Conservation (phyloP, 2,329 filamentous ascomycete genomes). For the Paecilomyces niveus region DNA sequence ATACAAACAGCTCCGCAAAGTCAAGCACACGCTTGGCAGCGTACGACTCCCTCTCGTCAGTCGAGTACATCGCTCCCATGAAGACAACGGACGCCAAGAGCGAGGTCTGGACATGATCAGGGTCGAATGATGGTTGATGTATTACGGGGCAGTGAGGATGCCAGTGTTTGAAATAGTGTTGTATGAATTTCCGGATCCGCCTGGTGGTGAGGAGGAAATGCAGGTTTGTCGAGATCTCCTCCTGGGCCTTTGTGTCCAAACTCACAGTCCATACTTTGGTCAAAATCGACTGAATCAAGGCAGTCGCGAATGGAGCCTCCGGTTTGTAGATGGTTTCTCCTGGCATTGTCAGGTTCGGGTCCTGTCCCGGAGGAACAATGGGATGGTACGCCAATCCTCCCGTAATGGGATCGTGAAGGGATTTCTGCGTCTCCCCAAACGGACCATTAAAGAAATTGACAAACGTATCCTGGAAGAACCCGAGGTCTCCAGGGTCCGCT, state of each 20-base stretch:
- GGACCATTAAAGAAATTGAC: conserved; percentile 32
- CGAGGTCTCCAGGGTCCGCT: conserved; percentile 16
- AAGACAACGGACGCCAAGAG: conserved; percentile 36
- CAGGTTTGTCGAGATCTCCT: conserved; percentile 32
- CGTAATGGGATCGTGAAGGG: conserved; percentile 13
- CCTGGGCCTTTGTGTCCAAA: conserved; percentile 30
- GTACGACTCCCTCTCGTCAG: conserved; percentile 29
- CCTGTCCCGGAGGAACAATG: conserved; percentile 11
- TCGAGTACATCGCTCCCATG: conserved; percentile 41
- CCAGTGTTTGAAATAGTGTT: conserved; percentile 40
- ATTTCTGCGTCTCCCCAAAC: conserved; percentile 21
- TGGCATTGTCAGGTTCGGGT: conserved; percentile 12
- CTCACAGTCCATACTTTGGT: conserved; percentile 32
- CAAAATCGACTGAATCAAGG: conserved; percentile 34
- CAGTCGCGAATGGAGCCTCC: conserved; percentile 30
- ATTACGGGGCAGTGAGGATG: conserved; percentile 39
- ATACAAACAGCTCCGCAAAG: conserved; percentile 38
- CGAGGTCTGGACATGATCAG: conserved; percentile 27
- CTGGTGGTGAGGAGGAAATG: conserved; percentile 34
- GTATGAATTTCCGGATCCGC: conserved; percentile 34
- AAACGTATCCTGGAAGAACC: conserved; percentile 30
- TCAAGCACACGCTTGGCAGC: conserved; percentile 35
- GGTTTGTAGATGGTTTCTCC: conserved; percentile 23
- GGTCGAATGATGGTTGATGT: conserved; percentile 35
- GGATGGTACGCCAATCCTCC: conserved; percentile 13